phyloP scores from a whole-genome alignment of 192 early-diverging fungal species.

The Coemansia sp. region DNA sequence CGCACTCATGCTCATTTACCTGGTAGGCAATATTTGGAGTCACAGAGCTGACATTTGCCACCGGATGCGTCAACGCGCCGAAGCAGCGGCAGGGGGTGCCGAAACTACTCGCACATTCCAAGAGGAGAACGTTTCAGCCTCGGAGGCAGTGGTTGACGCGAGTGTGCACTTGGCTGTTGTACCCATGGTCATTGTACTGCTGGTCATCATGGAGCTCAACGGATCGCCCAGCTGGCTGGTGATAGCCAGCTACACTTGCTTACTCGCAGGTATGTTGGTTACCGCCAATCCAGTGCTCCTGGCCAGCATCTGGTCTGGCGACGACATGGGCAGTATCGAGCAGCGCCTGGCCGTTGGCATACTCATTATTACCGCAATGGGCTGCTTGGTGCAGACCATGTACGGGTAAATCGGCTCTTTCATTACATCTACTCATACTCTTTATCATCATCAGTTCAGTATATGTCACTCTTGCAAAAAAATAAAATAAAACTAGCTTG shows the following conservation, averaged over 20 bases:
- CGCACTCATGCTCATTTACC: constrained; percentile 16
- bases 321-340: constrained; percentile 15
- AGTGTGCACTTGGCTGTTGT: constrained; percentile 28
- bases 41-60: constrained; percentile 19
- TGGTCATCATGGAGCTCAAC: constrained; percentile 45
- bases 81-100: background rate
- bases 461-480: background rate
- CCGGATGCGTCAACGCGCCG: constrained; percentile 4
- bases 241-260: constrained; percentile 27
- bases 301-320: constrained; percentile 4
- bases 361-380: constrained; percentile 10
- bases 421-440: background rate
- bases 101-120: constrained; percentile 8
- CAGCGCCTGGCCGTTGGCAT: constrained; percentile 27
- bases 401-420: constrained; percentile 2
- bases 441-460: constrained; percentile 3
- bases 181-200: constrained; percentile 22
- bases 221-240: constrained; percentile 39
- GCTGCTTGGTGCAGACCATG: constrained; percentile 25
- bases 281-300: constrained; percentile 28
- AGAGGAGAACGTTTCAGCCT: constrained; percentile 4
- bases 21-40: constrained; percentile 12
- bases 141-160: constrained; percentile 13
- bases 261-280: constrained; percentile 29
- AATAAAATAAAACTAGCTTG: background rate